phyloP scores from a whole-genome alignment of 164 flowering plant species.

The Tetracentron sinense region DNA sequence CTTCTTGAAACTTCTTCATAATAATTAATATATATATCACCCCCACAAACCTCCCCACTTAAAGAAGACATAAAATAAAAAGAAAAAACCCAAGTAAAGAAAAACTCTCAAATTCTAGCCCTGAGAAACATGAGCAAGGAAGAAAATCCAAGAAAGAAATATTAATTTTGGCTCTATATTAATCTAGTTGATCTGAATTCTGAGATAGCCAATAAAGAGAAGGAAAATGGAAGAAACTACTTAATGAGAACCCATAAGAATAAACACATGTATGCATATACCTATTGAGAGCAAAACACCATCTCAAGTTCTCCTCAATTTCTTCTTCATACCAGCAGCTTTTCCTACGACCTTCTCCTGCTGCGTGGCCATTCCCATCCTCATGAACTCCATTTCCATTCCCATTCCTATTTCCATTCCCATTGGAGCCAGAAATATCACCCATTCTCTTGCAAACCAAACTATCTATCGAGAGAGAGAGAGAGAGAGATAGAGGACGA shows the following conservation, averaged over 20 bases:
- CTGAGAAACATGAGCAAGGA: no score
- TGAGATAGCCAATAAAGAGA: not conserved
- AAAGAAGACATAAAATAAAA: no score
- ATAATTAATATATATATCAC: no score
- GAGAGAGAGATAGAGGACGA: constrained; percentile 9
- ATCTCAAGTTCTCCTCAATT: constrained; percentile 74
- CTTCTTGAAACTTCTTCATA: constrained; percentile 6
- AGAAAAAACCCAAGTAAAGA: no score
- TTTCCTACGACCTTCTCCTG: constrained; percentile 51
- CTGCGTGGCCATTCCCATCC: constrained; percentile 32
- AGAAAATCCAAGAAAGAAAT: no score
- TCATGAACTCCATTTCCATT: constrained; percentile 41
- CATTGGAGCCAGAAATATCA: constrained; percentile 50
- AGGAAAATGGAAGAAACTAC: no score
- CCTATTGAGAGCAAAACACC: constrained; percentile 93
- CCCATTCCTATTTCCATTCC: constrained; percentile 14
- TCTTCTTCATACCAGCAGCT: constrained; percentile 98
- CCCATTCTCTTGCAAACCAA: constrained; percentile 38
- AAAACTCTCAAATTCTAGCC: no score
- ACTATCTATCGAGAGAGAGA: constrained; percentile 3
- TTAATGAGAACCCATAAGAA: not conserved
- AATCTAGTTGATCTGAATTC: no score
- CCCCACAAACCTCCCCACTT: no score
- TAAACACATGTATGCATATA: constrained; percentile 9
- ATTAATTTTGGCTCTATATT: no score